phyloP scores from a whole-genome alignment of 2,329 filamentous ascomycete species.

The Botryosphaeria dothidea region DNA sequence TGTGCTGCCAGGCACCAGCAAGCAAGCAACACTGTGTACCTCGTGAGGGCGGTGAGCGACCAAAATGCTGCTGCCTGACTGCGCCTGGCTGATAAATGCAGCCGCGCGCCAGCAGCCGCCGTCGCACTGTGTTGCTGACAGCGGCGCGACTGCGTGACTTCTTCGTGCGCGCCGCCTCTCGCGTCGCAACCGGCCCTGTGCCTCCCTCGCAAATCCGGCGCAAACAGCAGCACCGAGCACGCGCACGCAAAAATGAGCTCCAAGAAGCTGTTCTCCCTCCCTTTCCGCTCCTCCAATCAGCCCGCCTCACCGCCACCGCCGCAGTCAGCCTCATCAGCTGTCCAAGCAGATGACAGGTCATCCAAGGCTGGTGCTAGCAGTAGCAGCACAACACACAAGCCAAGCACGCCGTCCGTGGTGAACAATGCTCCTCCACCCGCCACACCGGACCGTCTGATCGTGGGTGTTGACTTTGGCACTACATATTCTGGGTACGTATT shows the following conservation, averaged over 20 bases:
- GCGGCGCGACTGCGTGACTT: not conserved
- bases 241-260: not conserved
- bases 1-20: not conserved
- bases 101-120: not conserved
- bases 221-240: not conserved
- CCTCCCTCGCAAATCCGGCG: not conserved
- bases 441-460: conserved; percentile 66
- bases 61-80: conserved; percentile 2
- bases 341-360: not conserved
- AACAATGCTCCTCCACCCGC: conserved; percentile 16
- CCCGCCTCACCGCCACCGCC: not conserved
- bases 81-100: not conserved
- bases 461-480: conserved; percentile 83
- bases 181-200: not conserved
- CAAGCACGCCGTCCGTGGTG: not conserved
- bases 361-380: not conserved
- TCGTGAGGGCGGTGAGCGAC: not conserved
- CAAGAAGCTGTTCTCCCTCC: not conserved
- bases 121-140: not conserved
- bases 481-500: conserved; percentile 66
- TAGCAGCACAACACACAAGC: not conserved
- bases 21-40: not conserved
- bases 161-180: not conserved
- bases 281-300: not conserved
- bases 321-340: not conserved